Conservation (phyloP, 805 yeast species). For the Phaffomyces opuntiae region DNA sequence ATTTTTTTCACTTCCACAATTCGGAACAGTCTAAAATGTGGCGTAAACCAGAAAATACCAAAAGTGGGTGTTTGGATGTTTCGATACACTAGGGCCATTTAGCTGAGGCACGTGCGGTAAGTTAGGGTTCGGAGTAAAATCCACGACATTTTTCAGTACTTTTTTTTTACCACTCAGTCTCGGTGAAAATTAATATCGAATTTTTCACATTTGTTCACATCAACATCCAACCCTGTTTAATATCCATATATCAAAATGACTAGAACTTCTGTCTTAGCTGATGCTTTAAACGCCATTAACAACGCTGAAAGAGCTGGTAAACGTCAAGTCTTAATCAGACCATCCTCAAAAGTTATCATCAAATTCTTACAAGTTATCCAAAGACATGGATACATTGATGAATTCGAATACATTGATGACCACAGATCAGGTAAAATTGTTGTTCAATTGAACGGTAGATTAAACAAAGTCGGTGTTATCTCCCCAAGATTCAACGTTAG, state of each 20-base stretch:
- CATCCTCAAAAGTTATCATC: slow-evolving; percentile 96
- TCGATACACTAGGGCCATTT: neutral
- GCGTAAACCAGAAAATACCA: neutral
- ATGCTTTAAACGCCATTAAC: slow-evolving; percentile 96
- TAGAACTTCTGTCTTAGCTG: slow-evolving; percentile 97
- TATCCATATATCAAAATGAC: slow-evolving; percentile 52
- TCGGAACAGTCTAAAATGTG: neutral
- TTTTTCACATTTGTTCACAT: slow-evolving; percentile 9
- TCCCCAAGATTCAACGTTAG: slow-evolving; percentile 98
- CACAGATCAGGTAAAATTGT: slow-evolving; percentile 99
- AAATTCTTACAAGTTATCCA: slow-evolving; percentile 96
- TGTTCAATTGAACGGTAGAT: slow-evolving; percentile 94
- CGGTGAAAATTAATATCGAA: slow-evolving; percentile 2
- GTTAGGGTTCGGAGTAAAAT: slow-evolving; percentile 2
- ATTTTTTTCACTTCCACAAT: slow-evolving; percentile 12
- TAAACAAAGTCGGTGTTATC: slow-evolving; percentile 98
- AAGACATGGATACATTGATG: slow-evolving; percentile 98
- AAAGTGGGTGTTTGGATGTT: slow-evolving; percentile 2
- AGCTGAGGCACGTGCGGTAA: slow-evolving; percentile 3
- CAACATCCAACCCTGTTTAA: neutral
- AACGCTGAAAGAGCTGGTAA: slow-evolving; percentile 99
- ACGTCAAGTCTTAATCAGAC: slow-evolving; percentile 97
- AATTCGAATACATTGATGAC: slow-evolving; percentile 96
- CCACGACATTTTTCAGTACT: neutral
- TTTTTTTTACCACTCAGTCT: neutral